Conservation (phyloP, 257 asterid species). For the Scutellaria baicalensis region DNA sequence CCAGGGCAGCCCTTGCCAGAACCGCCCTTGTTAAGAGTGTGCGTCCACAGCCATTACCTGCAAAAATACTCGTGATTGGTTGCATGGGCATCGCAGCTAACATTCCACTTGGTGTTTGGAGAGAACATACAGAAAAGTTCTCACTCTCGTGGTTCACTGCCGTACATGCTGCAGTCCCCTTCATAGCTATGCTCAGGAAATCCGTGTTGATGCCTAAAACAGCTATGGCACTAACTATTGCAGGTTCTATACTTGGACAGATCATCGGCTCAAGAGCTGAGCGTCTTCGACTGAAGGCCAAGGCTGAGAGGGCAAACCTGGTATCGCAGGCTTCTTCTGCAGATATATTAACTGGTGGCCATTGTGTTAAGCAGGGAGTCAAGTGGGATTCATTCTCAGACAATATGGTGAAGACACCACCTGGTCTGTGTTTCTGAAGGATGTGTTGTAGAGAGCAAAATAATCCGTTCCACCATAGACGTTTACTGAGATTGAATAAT, state of each 20-base stretch:
- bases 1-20: constrained; percentile 78
- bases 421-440: constrained; percentile 48
- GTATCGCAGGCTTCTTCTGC: constrained; percentile 23
- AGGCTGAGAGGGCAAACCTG: constrained; percentile 34
- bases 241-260: constrained; percentile 75
- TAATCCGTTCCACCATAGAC: background rate
- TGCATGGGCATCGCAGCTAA: constrained; percentile 68
- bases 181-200: constrained; percentile 86
- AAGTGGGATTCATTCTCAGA: constrained; percentile 31
- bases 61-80: constrained; percentile 65
- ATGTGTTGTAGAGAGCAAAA: background rate
- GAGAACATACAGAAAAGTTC: constrained; percentile 66
- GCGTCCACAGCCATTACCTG: constrained; percentile 74
- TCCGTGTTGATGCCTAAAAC: constrained; percentile 78
- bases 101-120: constrained; percentile 75
- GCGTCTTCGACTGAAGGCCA: constrained; percentile 51
- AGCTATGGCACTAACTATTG: constrained; percentile 80
- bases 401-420: constrained; percentile 28
- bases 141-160: constrained; percentile 73
- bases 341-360: constrained; percentile 25
- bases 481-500: constrained; percentile 6
- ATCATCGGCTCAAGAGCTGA: constrained; percentile 79
- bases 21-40: constrained; percentile 64
- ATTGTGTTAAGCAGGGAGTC: constrained; percentile 29
- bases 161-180: constrained; percentile 86